A percentile compares a stretch with the other conserved stretches of the same genome.
phyloP scores from a whole-genome alignment of 208 protist species.

The Leishmania major region DNA sequence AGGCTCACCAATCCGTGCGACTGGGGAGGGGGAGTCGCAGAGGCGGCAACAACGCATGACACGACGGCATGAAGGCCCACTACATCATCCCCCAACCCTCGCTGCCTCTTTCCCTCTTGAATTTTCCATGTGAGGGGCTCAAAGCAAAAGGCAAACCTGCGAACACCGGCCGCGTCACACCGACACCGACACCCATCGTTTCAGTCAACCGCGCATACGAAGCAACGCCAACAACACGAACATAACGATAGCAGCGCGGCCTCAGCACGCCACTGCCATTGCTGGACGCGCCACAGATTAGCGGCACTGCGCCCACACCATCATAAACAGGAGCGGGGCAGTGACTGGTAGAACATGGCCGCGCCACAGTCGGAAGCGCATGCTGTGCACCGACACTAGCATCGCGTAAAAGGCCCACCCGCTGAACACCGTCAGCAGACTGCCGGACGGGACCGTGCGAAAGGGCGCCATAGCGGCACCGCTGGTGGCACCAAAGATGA shows the following conservation, averaged over 20 bases:
- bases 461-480: constrained; percentile 55
- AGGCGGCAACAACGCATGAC: background rate
- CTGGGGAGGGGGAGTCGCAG: background rate
- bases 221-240: background rate
- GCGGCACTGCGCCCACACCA: constrained; percentile 30
- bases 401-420: constrained; percentile 82
- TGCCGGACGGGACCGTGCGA: constrained; percentile 46
- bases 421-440: constrained; percentile 65
- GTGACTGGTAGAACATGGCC: constrained; percentile 78
- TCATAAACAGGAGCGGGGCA: constrained; percentile 42
- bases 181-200: background rate
- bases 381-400: constrained; percentile 76
- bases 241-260: background rate
- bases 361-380: constrained; percentile 71
- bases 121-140: background rate
- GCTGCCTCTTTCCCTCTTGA: background rate
- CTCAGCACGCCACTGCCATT: background rate
- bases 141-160: background rate
- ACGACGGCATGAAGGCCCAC: background rate
- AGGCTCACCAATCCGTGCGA: background rate
- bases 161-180: background rate
- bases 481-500: constrained; percentile 69
- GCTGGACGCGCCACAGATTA: constrained; percentile 3
- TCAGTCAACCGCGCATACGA: background rate
- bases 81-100: background rate